Percentiles rank a stretch among this genome's conserved stretches.
phyloP scores from a whole-genome alignment of 2,329 filamentous ascomycete species.

The Magnaporthales sp. region DNA sequence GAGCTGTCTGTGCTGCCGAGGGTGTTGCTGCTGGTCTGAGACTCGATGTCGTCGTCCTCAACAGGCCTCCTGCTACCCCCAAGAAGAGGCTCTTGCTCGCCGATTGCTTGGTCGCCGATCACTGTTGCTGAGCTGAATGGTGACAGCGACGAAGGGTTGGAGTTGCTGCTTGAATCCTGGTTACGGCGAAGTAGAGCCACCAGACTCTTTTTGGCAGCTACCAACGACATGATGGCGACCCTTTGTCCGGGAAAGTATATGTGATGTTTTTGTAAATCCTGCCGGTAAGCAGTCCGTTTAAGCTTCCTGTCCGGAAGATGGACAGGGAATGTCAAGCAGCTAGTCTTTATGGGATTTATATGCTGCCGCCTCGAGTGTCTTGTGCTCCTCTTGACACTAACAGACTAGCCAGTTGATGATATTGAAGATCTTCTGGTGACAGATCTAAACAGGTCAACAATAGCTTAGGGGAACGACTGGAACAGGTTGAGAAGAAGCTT shows the following conservation, averaged over 20 bases:
- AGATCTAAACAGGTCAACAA: too few species aligned
- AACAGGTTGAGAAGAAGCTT: too few species aligned
- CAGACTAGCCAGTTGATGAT: too few species aligned
- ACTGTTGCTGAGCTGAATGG: too few species aligned
- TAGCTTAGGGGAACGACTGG: too few species aligned
- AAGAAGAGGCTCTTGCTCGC: neutral
- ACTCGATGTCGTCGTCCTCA: slow-evolving; percentile 7
- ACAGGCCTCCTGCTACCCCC: neutral
- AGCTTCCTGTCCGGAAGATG: too few species aligned
- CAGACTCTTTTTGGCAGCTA: slow-evolving; percentile 2
- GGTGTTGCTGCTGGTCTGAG: slow-evolving; percentile 4
- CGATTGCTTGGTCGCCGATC: neutral
- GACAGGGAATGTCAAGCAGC: too few species aligned
- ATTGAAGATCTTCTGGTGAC: too few species aligned
- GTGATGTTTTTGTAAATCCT: neutral
- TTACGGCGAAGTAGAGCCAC: neutral
- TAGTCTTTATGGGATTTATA: too few species aligned
- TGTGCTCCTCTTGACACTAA: too few species aligned
- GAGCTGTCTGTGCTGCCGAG: neutral
- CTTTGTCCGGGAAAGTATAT: neutral
- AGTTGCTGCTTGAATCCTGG: neutral
- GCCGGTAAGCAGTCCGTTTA: too few species aligned
- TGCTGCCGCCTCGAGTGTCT: too few species aligned
- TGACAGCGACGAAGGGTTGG: neutral
- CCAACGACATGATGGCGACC: slow-evolving; percentile 2